phyloP scores from a whole-genome alignment of 2,329 filamentous ascomycete species.

The Colletotrichum sojae region DNA sequence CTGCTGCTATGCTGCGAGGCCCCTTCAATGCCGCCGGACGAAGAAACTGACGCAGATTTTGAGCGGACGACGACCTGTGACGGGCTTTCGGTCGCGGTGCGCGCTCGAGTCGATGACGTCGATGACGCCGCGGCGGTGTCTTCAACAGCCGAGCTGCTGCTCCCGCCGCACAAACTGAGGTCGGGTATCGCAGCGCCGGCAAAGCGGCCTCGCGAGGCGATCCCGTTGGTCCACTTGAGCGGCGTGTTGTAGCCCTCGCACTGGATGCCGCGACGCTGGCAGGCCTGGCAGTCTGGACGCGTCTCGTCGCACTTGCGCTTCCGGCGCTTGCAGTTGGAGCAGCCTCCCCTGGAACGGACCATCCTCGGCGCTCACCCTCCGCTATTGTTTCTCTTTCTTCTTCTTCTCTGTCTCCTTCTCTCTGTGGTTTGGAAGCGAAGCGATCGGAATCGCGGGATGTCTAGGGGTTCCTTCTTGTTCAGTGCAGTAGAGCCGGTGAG shows the following conservation, averaged over 20 bases:
- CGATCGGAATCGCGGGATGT: too few species aligned
- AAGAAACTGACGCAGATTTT: conserved; percentile 1
- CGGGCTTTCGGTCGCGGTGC: not conserved
- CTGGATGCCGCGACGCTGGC: conserved; percentile 29
- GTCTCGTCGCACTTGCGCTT: conserved; percentile 43
- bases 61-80: too few species aligned
- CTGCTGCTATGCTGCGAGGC: not conserved
- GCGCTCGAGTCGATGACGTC: not conserved
- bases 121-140: not conserved
- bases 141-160: not conserved
- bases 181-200: conserved; percentile 35
- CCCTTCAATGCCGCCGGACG: not conserved
- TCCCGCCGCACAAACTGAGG: not conserved
- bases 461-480: too few species aligned
- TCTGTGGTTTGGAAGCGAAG: too few species aligned
- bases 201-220: conserved; percentile 37
- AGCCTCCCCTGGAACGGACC: conserved; percentile 40
- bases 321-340: conserved; percentile 40
- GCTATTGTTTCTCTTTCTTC: too few species aligned
- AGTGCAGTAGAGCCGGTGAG: not conserved
- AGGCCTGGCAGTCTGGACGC: conserved; percentile 40
- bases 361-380: conserved; percentile 5
- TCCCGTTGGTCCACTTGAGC: conserved; percentile 41
- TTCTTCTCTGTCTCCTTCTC: too few species aligned
- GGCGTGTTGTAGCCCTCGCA: conserved; percentile 40